Conservation (phyloP, 73 alveolate genomes). For the Uronychia setigera region DNA sequence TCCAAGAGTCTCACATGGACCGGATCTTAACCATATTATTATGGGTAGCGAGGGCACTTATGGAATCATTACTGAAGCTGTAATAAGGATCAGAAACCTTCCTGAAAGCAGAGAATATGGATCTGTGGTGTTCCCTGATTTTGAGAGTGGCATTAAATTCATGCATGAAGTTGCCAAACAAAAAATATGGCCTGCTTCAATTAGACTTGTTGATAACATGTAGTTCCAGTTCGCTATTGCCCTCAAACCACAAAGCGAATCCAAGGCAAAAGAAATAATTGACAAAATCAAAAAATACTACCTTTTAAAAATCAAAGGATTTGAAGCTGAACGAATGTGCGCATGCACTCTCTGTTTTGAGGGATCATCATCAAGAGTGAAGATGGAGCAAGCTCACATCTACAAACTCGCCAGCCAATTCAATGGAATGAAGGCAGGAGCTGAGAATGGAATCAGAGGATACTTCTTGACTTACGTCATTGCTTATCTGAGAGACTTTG, state of each 20-base stretch:
- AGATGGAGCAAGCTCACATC: constrained; percentile 60
- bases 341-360: constrained; percentile 87
- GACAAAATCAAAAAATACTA: constrained; percentile 81
- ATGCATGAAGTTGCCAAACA: constrained; percentile 79
- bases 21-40: constrained; percentile 79
- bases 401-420: constrained; percentile 62
- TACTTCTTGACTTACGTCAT: constrained; percentile 88
- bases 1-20: constrained; percentile 91
- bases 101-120: constrained; percentile 83
- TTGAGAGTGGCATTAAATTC: constrained; percentile 84
- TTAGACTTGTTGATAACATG: constrained; percentile 86
- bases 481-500: constrained; percentile 92
- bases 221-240: constrained; percentile 88
- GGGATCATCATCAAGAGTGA: constrained; percentile 75
- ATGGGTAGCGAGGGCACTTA: constrained; percentile 87
- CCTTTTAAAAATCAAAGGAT: constrained; percentile 74
- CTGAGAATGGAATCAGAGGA: constrained; percentile 91
- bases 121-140: constrained; percentile 84
- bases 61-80: constrained; percentile 89
- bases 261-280: constrained; percentile 61
- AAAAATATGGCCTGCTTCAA: constrained; percentile 84
- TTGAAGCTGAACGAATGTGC: constrained; percentile 82
- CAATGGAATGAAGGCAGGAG: constrained; percentile 91
- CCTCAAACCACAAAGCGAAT: constrained; percentile 67
- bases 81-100: constrained; percentile 67